phyloP scores from a whole-genome alignment of 768 basidiomycete genomes.

The Galerina sulciceps region DNA sequence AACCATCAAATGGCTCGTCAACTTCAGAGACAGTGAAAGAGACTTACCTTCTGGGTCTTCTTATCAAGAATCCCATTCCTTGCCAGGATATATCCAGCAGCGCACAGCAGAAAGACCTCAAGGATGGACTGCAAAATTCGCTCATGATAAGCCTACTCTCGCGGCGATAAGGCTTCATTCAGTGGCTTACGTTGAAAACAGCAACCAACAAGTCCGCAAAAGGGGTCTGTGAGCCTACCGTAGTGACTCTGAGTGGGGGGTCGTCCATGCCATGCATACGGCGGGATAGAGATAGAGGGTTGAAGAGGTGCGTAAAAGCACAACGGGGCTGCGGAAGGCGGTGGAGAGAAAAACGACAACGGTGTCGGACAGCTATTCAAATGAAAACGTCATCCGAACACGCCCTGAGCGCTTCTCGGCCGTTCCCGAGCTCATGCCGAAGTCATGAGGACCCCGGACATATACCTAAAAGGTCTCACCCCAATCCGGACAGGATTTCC shows the following conservation, averaged over 20 bases:
- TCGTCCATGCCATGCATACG: too few relatives aligned
- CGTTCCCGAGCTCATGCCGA: too few relatives aligned
- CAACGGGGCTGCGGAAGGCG: too few relatives aligned
- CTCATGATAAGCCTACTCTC: not conserved
- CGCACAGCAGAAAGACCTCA: slow-evolving; percentile 85
- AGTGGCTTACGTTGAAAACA: slow-evolving; percentile 31
- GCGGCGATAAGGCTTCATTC: slow-evolving; percentile 34
- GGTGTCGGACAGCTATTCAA: too few relatives aligned
- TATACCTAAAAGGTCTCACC: too few relatives aligned
- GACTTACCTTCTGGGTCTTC: slow-evolving; percentile 81
- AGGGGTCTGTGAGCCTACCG: slow-evolving; percentile 11
- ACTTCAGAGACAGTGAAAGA: not conserved
- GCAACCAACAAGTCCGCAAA: slow-evolving; percentile 25
- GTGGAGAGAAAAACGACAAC: too few relatives aligned
- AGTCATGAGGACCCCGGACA: too few relatives aligned
- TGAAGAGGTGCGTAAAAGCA: too few relatives aligned
- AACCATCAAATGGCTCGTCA: not conserved
- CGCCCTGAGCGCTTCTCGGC: too few relatives aligned
- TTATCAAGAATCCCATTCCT: slow-evolving; percentile 84
- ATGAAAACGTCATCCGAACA: too few relatives aligned
- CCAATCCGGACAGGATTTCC: too few relatives aligned
- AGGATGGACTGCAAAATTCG: slow-evolving; percentile 69
- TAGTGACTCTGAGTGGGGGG: not conserved
- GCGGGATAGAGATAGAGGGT: too few relatives aligned
- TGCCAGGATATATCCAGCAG: slow-evolving; percentile 85